Conservation (phyloP, 2,329 filamentous ascomycete species). For the Fusarium lyarnte region DNA sequence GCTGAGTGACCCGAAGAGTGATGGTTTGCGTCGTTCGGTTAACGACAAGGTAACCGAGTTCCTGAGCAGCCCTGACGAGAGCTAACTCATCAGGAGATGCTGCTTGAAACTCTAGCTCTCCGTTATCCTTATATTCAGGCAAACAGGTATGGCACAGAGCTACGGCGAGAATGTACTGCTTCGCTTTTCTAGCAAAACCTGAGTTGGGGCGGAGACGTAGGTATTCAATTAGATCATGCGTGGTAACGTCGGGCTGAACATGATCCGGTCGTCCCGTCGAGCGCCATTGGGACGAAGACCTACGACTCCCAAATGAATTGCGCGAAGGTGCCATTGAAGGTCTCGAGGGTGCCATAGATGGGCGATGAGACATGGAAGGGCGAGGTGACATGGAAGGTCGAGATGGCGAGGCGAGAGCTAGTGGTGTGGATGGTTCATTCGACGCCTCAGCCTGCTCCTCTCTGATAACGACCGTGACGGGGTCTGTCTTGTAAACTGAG, state of each 20-base stretch:
- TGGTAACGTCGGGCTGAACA: conserved; percentile 68
- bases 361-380: conserved; percentile 32
- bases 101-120: conserved; percentile 82
- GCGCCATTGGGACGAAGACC: conserved; percentile 61
- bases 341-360: conserved; percentile 43
- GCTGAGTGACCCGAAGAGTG: conserved; percentile 57
- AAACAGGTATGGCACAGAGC: conserved; percentile 92
- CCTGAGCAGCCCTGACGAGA: conserved; percentile 83
- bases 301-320: conserved; percentile 47
- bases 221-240: conserved; percentile 79
- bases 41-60: conserved; percentile 81
- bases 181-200: conserved; percentile 79
- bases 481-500: conserved; percentile 44
- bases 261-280: conserved; percentile 60
- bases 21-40: conserved; percentile 78
- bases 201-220: conserved; percentile 80
- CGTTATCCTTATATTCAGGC: conserved; percentile 76
- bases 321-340: conserved; percentile 43
- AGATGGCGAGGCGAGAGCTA: conserved; percentile 42
- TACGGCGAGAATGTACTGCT: conserved; percentile 84
- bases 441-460: conserved; percentile 38
- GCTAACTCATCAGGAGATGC: conserved; percentile 92
- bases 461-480: conserved; percentile 45
- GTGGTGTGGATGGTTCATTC: conserved; percentile 9
- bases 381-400: conserved; percentile 45